Base-by-base conservation (phyloP, 2,329 filamentous ascomycete species). In the Colletotrichum cuscutae region DNA sequence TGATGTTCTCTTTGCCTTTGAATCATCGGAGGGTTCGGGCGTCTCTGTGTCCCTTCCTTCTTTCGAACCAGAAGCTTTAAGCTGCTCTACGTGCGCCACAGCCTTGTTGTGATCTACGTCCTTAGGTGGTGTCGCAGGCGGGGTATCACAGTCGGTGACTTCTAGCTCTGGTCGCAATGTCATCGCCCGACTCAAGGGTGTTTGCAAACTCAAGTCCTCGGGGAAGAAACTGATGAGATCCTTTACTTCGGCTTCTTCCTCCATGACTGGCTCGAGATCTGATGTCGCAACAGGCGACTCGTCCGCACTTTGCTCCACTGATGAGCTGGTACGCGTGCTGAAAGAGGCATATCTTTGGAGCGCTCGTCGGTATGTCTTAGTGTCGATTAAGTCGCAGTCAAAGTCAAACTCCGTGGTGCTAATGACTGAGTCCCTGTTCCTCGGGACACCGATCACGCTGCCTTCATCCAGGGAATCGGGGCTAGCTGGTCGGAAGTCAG, bases 371-470 rank as follows among this genome's bases (percentile, higher is more conserved):
- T 73, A 73, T 22, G 68, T 72, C 5, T 49, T 56, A 0, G 71
- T 73, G 53, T 73, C 72, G 28, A 73, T 73, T 37, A 73, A 26
- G 52, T 73, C 71, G 30, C 26, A 59, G 4, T 73, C 71, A 35
- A 73, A 73, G 42, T 71, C 68, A 42, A 73, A 73, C 28, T 73
- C 71, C 1, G 71, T 73, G 13, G 62, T 73, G 37, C 71, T 73
- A 19, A 73, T 42, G 7, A 73, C 54, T n/a, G 71, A 73, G 42
- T 73, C 71, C 9, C 69, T 63, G 6, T 72, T 63, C 28, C 61
- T 58, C 13, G 37, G 52, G 2, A 42, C 2, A 0, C 35, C 24
- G 11, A 30, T 35, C 49, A 30, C 32, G 4, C 12, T 26, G n/a
- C 54, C 62, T 19, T 67, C 52, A 4, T 71, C 71, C 19, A 22